Evolutionary conservation across 495 filamentous ascomycete genomes (phyloP), one percentile per base, ranked within the genome.

Genomic region (Hapsidospora chrysogenum): DNA sequence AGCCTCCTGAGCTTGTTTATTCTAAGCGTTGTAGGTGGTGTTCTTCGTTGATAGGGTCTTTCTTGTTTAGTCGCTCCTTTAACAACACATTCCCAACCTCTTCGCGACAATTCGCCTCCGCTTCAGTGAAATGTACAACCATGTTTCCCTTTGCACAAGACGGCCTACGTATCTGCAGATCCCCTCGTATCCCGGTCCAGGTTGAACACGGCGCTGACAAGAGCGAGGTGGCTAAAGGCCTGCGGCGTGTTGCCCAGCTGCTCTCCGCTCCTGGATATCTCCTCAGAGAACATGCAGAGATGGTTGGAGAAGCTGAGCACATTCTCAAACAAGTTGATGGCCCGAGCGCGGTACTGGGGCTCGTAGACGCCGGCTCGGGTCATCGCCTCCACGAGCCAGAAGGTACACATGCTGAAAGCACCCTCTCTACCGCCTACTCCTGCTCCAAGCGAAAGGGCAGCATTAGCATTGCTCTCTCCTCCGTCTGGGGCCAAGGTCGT

Each of bases 351-450:
- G 36, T 80, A 76, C 29, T 70, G 65, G 7, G 62, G 58, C 43
- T 81, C 74, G 41, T 78, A 70, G n/a, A 71, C 64, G 32, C 67
- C 63, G 13, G 70, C 77, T 25, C 78, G 63, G 17, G 76, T 78
- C 55, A 83, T 60, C n/a, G 78, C 74, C 48, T 81, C 78, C 3
- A 80, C 72, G 3, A 80, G 65, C 78, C 77, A 81, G 51, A 80
- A 82, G 1, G 76, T 83, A 39, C 76, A 78, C 76, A 83, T 81
- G 47, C 66, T 68, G 46, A 83, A 83, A 14, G 76, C 75, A n/a
- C 78, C 78, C 52, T 83, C 77, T 19, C 68, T 59, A 15, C 78
- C 78, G 23, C 74, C 73, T 3, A 83, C 71, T n/a, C 77, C 76
- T 79, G 41, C 39, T 4, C 18, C 3, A 2, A 19, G 17, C 33